Base-by-base conservation (phyloP, 1,284 basidiomycete genomes). In the Veloporphyrellus conicus region DNA sequence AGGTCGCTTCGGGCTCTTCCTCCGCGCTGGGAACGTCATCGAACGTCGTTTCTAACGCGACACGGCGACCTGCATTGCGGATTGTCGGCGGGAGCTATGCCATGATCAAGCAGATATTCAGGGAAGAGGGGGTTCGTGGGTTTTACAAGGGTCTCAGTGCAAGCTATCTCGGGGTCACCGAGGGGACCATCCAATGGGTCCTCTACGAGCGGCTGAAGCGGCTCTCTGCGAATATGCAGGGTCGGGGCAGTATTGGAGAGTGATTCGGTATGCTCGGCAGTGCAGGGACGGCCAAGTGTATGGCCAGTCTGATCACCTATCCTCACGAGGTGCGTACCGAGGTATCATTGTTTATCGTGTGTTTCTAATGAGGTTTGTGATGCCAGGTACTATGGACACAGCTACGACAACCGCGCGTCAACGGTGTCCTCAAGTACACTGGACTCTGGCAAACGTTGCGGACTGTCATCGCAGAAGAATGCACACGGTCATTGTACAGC, bases 161-260 rank as follows among this genome's bases (percentile, higher is more conserved):
- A 41, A 93, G 88, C 57, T 94, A 97, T 68, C 76, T 99, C 15
- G 96, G 96, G 27, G 95, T 98, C 7, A 90, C 93, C 15, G 96
- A 99, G 68, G 89, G 89, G 4, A 94, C 94, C 18, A 98, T 99
- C 47, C 95, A 98, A 64, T 99, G 96, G 96, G 89, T 90, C 18
- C 72, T 99, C 11, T 99, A 99, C 67, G 96, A 99, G 64, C 76
- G 80, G 29, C 67, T 93, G 49, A 93, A 94, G 68, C 76, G 70
- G 55, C 60, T 88, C 14, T 77, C 78, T 9, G 70, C 72, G 20
- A 69, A 69, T 1, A 73, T 77, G 25, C 74, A 85, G 50, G 76
- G 77, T 0, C 71, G 72, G 49, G 79, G 83, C 12, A 77, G 81
- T 1, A 55, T 74, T 5, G 67, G 62, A 12, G 84, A 87, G 61